phyloP scores from a whole-genome alignment of 257 asterid genomes.

The Solanum tarapatanum region DNA sequence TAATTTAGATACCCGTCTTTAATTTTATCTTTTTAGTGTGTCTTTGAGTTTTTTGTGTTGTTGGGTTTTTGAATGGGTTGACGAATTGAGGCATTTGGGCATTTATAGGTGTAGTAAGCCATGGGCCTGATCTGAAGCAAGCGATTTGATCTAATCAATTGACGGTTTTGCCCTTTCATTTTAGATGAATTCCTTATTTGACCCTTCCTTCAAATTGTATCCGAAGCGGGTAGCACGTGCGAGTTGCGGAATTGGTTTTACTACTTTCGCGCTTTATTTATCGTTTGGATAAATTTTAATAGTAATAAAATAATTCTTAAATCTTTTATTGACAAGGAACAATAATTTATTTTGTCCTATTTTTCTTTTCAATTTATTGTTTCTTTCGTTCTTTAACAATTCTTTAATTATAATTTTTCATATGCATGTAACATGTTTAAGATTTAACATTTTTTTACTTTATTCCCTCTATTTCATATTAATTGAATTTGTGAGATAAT shows the following conservation, averaged over 20 bases:
- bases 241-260: background rate
- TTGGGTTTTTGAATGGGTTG: background rate
- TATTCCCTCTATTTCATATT: too few relatives aligned
- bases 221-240: background rate
- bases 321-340: background rate
- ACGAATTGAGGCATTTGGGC: background rate
- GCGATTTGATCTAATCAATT: background rate
- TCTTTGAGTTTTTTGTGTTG: background rate
- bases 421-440: background rate
- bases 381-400: too few relatives aligned
- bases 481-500: too few relatives aligned
- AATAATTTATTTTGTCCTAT: background rate
- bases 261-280: conserved; percentile 1
- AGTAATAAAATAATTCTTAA: background rate
- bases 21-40: background rate
- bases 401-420: too few relatives aligned
- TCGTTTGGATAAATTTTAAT: background rate
- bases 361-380: background rate
- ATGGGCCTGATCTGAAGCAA: conserved; percentile 1
- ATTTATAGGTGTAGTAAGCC: background rate
- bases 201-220: background rate
- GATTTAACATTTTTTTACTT: too few relatives aligned
- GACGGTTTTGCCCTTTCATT: background rate
- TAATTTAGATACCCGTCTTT: background rate
- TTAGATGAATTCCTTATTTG: background rate